A percentile compares a stretch with the other conserved stretches of the same genome.
These are phyloP conservation scores for Penicillium coffeae DNA, from an alignment of 495 filamentous ascomycete species.

Conservation along the genomic window DNA sequence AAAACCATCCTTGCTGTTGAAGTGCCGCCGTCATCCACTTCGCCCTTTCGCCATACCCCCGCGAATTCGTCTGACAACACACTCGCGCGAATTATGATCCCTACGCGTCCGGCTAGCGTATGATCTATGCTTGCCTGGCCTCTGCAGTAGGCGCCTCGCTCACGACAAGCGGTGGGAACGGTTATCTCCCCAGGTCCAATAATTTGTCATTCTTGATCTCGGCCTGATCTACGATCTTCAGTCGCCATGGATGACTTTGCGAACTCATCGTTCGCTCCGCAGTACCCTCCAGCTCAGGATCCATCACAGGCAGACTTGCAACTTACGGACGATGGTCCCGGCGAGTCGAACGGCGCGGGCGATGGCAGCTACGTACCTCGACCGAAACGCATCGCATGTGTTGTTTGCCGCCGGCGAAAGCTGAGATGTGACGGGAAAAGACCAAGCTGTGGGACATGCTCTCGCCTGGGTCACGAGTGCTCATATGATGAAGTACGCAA, in stretches of 20 bases:
- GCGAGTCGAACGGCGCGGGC: conserved; percentile 36
- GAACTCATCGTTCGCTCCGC: conserved; percentile 37
- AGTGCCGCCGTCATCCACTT: conserved; percentile 16
- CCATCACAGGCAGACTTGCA: conserved; percentile 25
- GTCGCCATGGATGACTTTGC: conserved; percentile 21
- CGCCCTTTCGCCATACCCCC: conserved; percentile 13
- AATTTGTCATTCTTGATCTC: conserved; percentile 8
- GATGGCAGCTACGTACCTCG: conserved; percentile 67
- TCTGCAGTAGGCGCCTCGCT: conserved; percentile 2
- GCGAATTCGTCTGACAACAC: not conserved
- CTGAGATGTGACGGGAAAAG: conserved; percentile 68
- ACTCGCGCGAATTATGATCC: conserved; percentile 10
- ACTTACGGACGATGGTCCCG: conserved; percentile 29
- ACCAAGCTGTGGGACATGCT: conserved; percentile 91
- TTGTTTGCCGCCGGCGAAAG: conserved; percentile 91
- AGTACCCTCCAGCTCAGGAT: conserved; percentile 29
- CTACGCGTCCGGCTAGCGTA: conserved; percentile 2
- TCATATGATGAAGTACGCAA: conserved; percentile 93
- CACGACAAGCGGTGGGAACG: conserved; percentile 12
- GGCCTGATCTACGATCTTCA: conserved; percentile 1
- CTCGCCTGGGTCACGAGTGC: conserved; percentile 83
- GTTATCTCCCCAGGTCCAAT: too few species aligned
- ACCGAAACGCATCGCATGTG: conserved; percentile 92
- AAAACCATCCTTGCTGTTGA: not conserved
- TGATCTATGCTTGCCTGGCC: conserved; percentile 4